Base-by-base conservation (phyloP, 257 asterid species). In the Misopates orontium region DNA sequence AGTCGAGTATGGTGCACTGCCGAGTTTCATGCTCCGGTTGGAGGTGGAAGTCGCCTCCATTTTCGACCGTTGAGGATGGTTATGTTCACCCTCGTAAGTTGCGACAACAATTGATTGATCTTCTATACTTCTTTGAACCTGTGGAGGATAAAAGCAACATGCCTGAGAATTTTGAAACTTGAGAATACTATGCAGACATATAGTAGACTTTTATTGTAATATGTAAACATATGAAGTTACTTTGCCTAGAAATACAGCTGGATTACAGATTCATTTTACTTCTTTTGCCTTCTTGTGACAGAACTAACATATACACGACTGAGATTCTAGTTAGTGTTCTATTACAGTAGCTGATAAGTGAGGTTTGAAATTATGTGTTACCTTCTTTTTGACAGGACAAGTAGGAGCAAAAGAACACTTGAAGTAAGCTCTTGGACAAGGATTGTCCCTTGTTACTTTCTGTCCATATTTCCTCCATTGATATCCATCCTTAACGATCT, bases 371-470 rank as follows among this genome's bases (percentile, higher is more conserved):
- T 36, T 36, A 10, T 36, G 11, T 4, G 11, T 36, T 62, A 89
- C 98, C 98, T 88, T 90, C 78, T 94, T 94, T 77, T 90, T 94
- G 39, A 94, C 99, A 0, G 95, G 99, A 71, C 99, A 94, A 2
- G 31, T 75, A 36, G 99, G 99, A 68, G 98, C 99, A 88, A 83
- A 82, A 56, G 99, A 86, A 70, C 99, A 94, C 71, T 81, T 88
- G 86, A 86, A 87, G 61, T 87, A 87, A 62, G 95, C 95, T 75
- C 95, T 78, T 21, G 95, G 95, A 51, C 77, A 87, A 64, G 89
- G 95, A 66, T 84, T 87, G 18, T 82, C 89, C 28, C 87, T 82
- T 4, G 95, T 84, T 69, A 87, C 87, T 79, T 87, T 87, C 79
- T 87, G 95, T 3, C 95, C 95, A 62, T 87, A 87, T 69, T 87